Conservation (phyloP, 2,329 filamentous ascomycete genomes). For the Fusarium pseudonygamai region DNA sequence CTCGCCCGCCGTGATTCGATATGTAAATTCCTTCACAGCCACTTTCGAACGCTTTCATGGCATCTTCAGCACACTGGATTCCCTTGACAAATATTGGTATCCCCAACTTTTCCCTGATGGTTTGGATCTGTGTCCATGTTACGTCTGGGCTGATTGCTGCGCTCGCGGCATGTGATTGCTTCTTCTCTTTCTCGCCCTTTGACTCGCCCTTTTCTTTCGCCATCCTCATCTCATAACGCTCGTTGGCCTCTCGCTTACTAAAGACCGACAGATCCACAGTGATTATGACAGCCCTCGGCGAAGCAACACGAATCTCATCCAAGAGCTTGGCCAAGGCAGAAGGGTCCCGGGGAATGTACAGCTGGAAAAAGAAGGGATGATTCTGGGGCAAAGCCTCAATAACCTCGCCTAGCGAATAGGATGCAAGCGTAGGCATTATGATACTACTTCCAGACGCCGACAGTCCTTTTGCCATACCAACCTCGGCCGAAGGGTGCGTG, state of each 20-base stretch:
- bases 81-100: neutral
- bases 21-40: neutral
- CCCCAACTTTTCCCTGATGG: accelerated
- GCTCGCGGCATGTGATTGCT: neutral
- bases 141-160: neutral
- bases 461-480: neutral
- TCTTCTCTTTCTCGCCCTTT: neutral
- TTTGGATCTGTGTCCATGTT: accelerated
- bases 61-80: accelerated
- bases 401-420: neutral
- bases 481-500: neutral
- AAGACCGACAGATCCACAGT: neutral
- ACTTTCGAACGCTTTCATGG: accelerated
- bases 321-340: neutral
- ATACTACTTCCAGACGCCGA: neutral
- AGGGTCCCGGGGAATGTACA: neutral
- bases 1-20: neutral
- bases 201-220: accelerated
- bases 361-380: neutral
- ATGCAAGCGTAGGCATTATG: neutral
- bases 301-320: neutral
- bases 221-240: neutral
- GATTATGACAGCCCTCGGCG: neutral
- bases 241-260: neutral
- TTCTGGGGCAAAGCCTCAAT: neutral